A percentile compares a stretch with the other conserved stretches of the same genome.
phyloP scores from a whole-genome alignment of 2,329 filamentous ascomycete species.

The Beauveria sp. region DNA sequence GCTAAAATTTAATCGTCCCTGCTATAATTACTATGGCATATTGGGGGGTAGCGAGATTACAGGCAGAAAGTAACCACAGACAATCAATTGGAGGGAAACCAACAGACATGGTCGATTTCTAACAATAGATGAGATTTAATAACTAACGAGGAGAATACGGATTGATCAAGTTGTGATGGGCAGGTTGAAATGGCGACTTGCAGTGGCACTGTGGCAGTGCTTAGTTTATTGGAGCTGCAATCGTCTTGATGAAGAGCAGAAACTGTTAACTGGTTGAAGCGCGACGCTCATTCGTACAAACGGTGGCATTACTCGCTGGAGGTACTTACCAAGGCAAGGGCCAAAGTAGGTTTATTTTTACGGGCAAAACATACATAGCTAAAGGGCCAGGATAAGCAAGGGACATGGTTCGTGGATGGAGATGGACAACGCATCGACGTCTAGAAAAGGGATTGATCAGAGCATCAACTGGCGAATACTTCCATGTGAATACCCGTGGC shows the following conservation, averaged over 20 bases:
- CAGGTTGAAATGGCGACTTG: background rate
- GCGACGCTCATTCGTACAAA: background rate
- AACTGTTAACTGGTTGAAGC: too few species aligned
- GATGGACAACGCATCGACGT: background rate
- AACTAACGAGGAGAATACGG: background rate
- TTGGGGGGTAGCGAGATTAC: background rate
- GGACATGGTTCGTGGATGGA: background rate
- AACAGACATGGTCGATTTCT: background rate
- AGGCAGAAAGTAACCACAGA: background rate
- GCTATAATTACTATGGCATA: background rate
- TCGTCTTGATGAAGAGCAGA: background rate
- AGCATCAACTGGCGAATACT: background rate
- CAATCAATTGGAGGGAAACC: background rate
- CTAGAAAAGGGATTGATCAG: constrained; percentile 7
- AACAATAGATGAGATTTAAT: background rate
- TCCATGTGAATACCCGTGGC: too few species aligned
- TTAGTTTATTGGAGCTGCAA: background rate
- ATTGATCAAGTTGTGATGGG: background rate
- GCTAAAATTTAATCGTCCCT: background rate
- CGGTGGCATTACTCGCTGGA: too few species aligned
- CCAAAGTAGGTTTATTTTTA: too few species aligned
- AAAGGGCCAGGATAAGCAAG: background rate
- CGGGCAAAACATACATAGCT: too few species aligned
- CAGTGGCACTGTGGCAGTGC: background rate
- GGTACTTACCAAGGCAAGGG: too few species aligned